phyloP scores from a whole-genome alignment of 257 asterid genomes.

The Verbena officinalis region DNA sequence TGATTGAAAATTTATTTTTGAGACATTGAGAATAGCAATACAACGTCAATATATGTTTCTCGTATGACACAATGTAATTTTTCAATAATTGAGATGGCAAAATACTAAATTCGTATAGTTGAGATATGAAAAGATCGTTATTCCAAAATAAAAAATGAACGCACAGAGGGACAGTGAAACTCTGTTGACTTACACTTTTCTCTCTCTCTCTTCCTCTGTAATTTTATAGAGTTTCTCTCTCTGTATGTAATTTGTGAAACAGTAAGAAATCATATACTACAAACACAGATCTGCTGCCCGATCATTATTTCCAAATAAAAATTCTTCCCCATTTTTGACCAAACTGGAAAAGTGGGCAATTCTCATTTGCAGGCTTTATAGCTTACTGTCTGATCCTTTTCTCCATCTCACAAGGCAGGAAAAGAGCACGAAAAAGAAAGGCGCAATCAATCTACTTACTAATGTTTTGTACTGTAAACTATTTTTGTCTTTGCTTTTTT shows the following conservation, averaged over 20 bases:
- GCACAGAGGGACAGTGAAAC: too few species aligned
- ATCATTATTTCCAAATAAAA: constrained; percentile 16
- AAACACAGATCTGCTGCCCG: constrained; percentile 35
- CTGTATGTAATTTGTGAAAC: constrained; percentile 21
- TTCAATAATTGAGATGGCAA: too few species aligned
- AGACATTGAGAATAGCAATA: too few species aligned
- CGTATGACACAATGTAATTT: too few species aligned
- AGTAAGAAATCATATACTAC: constrained; percentile 17
- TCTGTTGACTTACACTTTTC: too few species aligned
- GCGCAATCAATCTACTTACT: constrained; percentile 37
- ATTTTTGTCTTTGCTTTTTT: constrained; percentile 30
- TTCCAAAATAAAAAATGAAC: too few species aligned
- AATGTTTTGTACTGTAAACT: constrained; percentile 33
- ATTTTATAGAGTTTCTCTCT: not conserved
- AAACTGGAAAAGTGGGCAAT: constrained; percentile 27
- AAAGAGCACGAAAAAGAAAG: constrained; percentile 28
- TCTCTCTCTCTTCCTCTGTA: not conserved
- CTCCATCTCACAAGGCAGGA: constrained; percentile 37
- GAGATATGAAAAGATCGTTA: too few species aligned
- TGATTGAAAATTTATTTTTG: too few species aligned
- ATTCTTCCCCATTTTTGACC: constrained; percentile 25
- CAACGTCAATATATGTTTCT: too few species aligned
- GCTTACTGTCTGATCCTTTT: constrained; percentile 32
- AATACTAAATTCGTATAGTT: too few species aligned
- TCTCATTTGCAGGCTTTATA: constrained; percentile 18